Base-by-base conservation (phyloP, 1,284 basidiomycete genomes). In the Fomes fomentarius region DNA sequence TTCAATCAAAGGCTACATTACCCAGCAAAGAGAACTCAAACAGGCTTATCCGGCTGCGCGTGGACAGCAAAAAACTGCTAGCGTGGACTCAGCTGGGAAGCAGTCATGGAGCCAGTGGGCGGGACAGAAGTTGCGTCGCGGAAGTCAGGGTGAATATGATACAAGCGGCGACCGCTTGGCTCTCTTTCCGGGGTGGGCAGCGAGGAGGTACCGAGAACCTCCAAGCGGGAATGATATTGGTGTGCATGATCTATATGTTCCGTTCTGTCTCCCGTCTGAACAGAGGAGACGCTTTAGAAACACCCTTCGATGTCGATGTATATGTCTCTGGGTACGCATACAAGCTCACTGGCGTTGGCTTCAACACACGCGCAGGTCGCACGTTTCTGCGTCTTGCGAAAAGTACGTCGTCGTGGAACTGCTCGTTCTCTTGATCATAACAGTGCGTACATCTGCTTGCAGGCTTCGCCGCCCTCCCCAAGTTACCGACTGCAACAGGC, bases 341-440 rank as follows among this genome's bases (percentile, higher is more conserved):
- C 15, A 83, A 78, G 47, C 76, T 85, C 41, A 80, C 84, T 33
- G 76, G 81, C 3, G 79, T 83, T 2, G 85, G 86, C 48, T 76
- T 79, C 48, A 80, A 84, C 1, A 87, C 84, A 43, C 82, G 90
- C 5, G 85, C 89, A 1, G 91, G 94, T 57, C 79, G 81, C 12
- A 84, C 89, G 0, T 90, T 94, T 62, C 77, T 94, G 53, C 79
- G 80, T 19, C 71, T 94, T 37, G 93, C 92, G 8, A 89, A 85
- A 78, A 79, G 93, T 92, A 64, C 35, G 76, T 50, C 4, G 21
- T 19, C 14, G n/a, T n/a, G n/a, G n/a, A n/a, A n/a, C n/a, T n/a
- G n/a, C n/a, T n/a, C n/a, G n/a, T n/a, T n/a, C n/a, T n/a, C n/a
- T n/a, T n/a, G n/a, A n/a, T n/a, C n/a, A n/a, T n/a, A n/a, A n/a